Percentiles rank a stretch among this genome's conserved stretches.
Conservation (phyloP, 2,329 filamentous ascomycete species). For the Talaromyces albobiverticillius region DNA sequence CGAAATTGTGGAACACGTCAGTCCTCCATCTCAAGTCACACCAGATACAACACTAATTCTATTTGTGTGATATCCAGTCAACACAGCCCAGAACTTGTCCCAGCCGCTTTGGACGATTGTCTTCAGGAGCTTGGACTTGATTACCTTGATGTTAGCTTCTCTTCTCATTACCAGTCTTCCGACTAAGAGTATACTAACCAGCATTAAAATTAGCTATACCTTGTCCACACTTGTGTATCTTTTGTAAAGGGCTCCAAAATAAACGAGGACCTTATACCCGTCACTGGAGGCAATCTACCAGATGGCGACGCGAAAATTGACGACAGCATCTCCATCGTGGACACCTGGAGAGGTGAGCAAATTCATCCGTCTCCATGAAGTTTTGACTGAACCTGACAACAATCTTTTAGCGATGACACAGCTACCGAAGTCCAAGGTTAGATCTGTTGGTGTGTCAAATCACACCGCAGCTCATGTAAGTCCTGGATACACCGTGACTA, state of each 20-base stretch:
- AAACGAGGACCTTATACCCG: slow-evolving; percentile 43
- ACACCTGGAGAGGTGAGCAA: slow-evolving; percentile 32
- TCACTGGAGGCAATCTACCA: no score
- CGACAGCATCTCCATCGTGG: slow-evolving; percentile 36
- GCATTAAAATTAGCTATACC: slow-evolving; percentile 27
- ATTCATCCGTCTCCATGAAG: no score
- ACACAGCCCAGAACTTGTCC: slow-evolving; percentile 51
- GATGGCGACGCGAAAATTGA: slow-evolving; percentile 38
- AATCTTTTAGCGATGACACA: slow-evolving; percentile 35
- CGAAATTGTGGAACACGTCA: no score
- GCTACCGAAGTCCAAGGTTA: slow-evolving; percentile 39
- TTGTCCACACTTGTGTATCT: slow-evolving; percentile 47
- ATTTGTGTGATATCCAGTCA: slow-evolving; percentile 20
- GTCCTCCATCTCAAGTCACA: no score
- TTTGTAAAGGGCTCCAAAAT: slow-evolving; percentile 28
- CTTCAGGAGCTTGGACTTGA: slow-evolving; percentile 52
- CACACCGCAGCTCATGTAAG: slow-evolving; percentile 68
- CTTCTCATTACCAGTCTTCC: slow-evolving; percentile 21
- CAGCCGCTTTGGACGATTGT: slow-evolving; percentile 48
- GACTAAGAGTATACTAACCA: slow-evolving; percentile 2
- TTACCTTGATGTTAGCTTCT: slow-evolving; percentile 53
- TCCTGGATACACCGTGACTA: slow-evolving; percentile 64
- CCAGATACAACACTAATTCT: background rate
- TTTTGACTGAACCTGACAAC: no score
- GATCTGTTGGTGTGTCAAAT: slow-evolving; percentile 41